Percentiles rank a stretch among this genome's conserved stretches.
Conservation (phyloP, 2,329 filamentous ascomycete species). For the Paraconiothyrium sp. region DNA sequence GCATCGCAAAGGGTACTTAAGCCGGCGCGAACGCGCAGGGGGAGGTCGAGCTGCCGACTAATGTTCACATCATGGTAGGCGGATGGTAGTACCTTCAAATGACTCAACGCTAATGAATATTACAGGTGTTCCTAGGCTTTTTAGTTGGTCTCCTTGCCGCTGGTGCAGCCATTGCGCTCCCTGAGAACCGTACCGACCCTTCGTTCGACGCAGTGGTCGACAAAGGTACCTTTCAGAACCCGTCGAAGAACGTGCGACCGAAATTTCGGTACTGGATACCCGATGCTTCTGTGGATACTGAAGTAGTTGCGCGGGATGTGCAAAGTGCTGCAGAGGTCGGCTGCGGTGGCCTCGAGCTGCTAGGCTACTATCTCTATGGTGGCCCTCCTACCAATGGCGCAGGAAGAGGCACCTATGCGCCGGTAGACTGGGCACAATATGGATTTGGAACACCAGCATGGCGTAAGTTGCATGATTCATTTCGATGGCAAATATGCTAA, state of each 20-base stretch:
- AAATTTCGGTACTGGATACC: constrained; percentile 38
- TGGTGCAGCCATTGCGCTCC: constrained; percentile 10
- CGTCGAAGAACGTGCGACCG: constrained; percentile 23
- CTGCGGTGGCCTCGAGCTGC: constrained; percentile 31
- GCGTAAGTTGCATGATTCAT: constrained; percentile 34
- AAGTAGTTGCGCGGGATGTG: constrained; percentile 23
- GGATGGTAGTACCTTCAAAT: not conserved
- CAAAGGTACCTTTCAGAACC: constrained; percentile 25
- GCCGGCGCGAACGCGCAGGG: not conserved
- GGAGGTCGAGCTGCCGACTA: not conserved
- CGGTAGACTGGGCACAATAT: constrained; percentile 49
- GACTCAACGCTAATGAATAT: not conserved
- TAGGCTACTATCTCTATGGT: constrained; percentile 35
- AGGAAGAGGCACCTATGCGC: not conserved
- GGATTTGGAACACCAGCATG: constrained; percentile 53
- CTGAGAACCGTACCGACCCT: constrained; percentile 16
- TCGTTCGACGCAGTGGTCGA: constrained; percentile 24
- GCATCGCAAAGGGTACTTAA: constrained; percentile 13
- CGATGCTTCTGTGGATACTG: constrained; percentile 27
- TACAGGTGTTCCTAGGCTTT: constrained; percentile 1
- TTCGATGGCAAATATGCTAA: constrained; percentile 27
- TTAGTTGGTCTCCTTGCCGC: not conserved
- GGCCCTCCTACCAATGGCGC: not conserved
- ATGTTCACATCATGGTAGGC: constrained; percentile 16
- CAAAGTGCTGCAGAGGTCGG: constrained; percentile 18